Conservation (phyloP, 768 basidiomycete species). For the Auricularia sp. region DNA sequence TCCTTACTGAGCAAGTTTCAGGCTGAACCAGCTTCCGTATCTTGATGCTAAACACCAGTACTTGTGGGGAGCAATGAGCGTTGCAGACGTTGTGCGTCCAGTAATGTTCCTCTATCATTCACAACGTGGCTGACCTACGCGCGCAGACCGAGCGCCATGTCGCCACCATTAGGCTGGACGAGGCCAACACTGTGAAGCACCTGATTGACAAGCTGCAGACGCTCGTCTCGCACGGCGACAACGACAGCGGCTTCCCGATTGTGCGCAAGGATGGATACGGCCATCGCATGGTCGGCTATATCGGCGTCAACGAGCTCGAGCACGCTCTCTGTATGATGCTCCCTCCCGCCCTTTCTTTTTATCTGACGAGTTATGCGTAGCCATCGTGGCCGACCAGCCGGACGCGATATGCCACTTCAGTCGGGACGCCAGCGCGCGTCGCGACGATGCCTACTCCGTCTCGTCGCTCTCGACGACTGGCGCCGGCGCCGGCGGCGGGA, state of each 20-base stretch:
- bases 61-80: slow-evolving; percentile 68
- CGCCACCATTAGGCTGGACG: slow-evolving; percentile 62
- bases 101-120: background rate
- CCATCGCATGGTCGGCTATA: slow-evolving; percentile 73
- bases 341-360: background rate
- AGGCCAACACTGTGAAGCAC: slow-evolving; percentile 63
- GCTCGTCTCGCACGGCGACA: slow-evolving; percentile 47
- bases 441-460: slow-evolving; percentile 10
- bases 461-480: slow-evolving; percentile 21
- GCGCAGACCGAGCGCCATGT: slow-evolving; percentile 54
- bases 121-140: background rate
- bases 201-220: slow-evolving; percentile 60
- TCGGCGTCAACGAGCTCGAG: slow-evolving; percentile 87
- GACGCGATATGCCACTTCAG: slow-evolving; percentile 61
- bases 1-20: slow-evolving; percentile 1
- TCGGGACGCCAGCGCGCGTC: slow-evolving; percentile 1
- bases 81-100: slow-evolving; percentile 64
- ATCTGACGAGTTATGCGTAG: slow-evolving; percentile 24
- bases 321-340: slow-evolving; percentile 68
- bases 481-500: slow-evolving; percentile 22
- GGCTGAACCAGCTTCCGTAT: slow-evolving; percentile 80
- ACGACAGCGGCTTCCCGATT: slow-evolving; percentile 83
- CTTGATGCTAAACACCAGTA: slow-evolving; percentile 87
- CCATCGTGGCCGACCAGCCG: slow-evolving; percentile 63
- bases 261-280: slow-evolving; percentile 44